Evolutionary conservation across 2,329 filamentous ascomycete genomes (phyloP).

Genomic region (Aureobasidium sp.): DNA sequence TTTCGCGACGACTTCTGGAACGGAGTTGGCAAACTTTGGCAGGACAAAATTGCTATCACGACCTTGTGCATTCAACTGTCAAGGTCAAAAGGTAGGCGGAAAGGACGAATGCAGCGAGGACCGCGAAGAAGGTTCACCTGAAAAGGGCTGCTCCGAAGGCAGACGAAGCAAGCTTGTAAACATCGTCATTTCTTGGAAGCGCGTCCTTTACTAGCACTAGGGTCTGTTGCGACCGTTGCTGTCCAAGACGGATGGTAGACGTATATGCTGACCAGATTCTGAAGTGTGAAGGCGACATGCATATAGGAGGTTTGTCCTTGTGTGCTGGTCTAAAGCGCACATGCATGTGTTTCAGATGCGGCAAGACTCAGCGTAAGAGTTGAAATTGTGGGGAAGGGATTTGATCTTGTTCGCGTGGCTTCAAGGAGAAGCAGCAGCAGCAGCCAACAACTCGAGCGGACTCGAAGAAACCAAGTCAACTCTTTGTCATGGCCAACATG

Average conservation of each 20-base stretch:
- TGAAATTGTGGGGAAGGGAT: background rate
- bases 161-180: background rate
- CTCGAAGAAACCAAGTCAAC: background rate
- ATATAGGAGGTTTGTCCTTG: background rate
- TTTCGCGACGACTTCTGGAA: background rate
- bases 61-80: background rate
- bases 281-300: background rate
- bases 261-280: too few species aligned
- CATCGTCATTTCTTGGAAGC: background rate
- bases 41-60: background rate
- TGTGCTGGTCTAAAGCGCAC: too few species aligned
- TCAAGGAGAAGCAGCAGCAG: slow-evolving; percentile 1
- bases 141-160: background rate
- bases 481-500: background rate
- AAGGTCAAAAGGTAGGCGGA: background rate
- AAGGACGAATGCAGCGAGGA: background rate
- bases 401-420: slow-evolving; percentile 7
- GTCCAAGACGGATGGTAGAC: too few species aligned
- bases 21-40: background rate
- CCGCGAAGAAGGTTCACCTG: background rate
- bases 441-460: background rate
- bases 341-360: background rate
- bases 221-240: too few species aligned
- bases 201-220: background rate
- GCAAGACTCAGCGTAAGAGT: background rate